Evolutionary conservation across 2,329 filamentous ascomycete genomes (phyloP), one percentile per base, ranked within the genome.

Genomic region (Aspergillus aculeatus): DNA sequence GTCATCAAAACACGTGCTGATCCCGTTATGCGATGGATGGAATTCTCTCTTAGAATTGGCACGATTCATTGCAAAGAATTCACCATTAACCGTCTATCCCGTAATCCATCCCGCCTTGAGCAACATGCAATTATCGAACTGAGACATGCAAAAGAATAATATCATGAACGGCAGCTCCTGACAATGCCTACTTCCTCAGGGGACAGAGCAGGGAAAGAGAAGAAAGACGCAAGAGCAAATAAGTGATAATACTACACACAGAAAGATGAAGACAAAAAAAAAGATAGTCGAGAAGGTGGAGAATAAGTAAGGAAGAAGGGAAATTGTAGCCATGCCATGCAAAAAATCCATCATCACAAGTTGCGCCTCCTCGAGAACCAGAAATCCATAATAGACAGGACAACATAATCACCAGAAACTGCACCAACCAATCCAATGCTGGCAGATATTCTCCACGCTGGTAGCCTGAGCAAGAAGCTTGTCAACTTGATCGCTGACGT

Each of bases 391-490:
- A 55, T 51, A 47, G 32, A 55, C 44, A 57, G 38, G 57, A 58
- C 31, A 56, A 58, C 58, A 62, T 32, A 31, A 64, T 71, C 78
- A 98, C 94, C 94, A 98, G 83, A 97, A 98, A 78, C 91, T 96
- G 79, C 94, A 98, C 94, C 94, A 98, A 64, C 95, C 95, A 69
- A 98, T 96, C 75, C 97, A 99, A 80, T 98, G 95, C 82, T 98
- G 95, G 75, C 95, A 99, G 62, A 99, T 81, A 75, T 98, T 98
- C 83, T 98, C 95, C 69, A 98, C 82, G 72, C 95, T 97, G 6
- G 95, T 99, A 23, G 95, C 95, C 80, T 99, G 94, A 62, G 90
- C 89, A 68, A 99, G 90, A 69, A 99, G 81, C 76, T 96, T 94
- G 77, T 96, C 94, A 5, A 99, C 96, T 78, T 99, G 95, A 62